Percentiles rank a stretch among this genome's conserved stretches.
Conservation (phyloP, 129 eudicot species). For the Chrysanthemum lavandulifolium region DNA sequence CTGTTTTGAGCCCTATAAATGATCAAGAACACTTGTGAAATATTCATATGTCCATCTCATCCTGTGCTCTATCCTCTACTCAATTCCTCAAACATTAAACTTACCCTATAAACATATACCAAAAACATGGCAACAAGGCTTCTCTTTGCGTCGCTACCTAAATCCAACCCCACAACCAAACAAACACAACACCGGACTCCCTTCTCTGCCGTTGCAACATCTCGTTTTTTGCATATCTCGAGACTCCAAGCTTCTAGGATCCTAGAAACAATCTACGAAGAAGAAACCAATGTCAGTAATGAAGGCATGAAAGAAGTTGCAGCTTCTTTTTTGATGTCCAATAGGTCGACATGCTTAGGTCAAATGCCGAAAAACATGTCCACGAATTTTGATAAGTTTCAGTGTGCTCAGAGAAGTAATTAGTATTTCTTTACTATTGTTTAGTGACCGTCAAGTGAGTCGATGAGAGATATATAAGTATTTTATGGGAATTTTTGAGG, state of each 20-base stretch:
- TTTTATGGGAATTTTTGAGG: neutral
- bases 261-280: slow-evolving; percentile 30
- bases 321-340: slow-evolving; percentile 21
- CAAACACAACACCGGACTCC: slow-evolving; percentile 25
- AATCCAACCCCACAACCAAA: slow-evolving; percentile 24
- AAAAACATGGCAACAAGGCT: slow-evolving; percentile 32
- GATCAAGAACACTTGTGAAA: slow-evolving; percentile 3
- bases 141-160: slow-evolving; percentile 23
- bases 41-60: slow-evolving; percentile 11
- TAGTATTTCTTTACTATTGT: neutral
- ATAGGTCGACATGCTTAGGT: slow-evolving; percentile 16
- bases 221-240: slow-evolving; percentile 8
- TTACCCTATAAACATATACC: too few species aligned
- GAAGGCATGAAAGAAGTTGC: slow-evolving; percentile 21
- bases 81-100: too few species aligned
- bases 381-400: slow-evolving; percentile 6
- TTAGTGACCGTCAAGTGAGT: neutral
- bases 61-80: neutral
- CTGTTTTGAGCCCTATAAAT: neutral
- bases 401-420: slow-evolving; percentile 11
- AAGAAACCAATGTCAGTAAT: neutral
- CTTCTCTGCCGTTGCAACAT: slow-evolving; percentile 27
- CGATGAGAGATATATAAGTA: neutral
- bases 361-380: slow-evolving; percentile 21
- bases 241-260: slow-evolving; percentile 10